Conservation (phyloP, 169 alveolate genomes). For the Plasmodium cynomolgi region DNA sequence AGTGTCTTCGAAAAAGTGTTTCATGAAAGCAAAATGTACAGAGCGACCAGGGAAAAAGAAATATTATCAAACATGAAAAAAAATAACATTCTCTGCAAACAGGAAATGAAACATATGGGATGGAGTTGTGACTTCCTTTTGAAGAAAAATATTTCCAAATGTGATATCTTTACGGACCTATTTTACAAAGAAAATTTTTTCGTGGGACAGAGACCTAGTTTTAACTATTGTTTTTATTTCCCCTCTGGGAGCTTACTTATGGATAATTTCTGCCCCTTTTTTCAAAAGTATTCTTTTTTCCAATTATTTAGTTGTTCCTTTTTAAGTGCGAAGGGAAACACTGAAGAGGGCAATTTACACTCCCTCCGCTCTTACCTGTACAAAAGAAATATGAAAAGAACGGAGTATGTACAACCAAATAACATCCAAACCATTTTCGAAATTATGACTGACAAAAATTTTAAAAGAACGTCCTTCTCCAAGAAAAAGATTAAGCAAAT, state of each 20-base stretch:
- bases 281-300: constrained; percentile 56
- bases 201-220: not conserved
- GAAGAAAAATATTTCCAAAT: constrained; percentile 38
- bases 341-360: not conserved
- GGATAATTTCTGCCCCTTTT: constrained; percentile 12
- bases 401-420: constrained; percentile 9
- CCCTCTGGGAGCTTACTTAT: not conserved
- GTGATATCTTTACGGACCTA: constrained; percentile 35
- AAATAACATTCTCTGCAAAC: constrained; percentile 44
- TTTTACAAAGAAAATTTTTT: constrained; percentile 1
- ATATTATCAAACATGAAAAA: constrained; percentile 7
- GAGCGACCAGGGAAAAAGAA: constrained; percentile 41
- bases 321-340: not conserved
- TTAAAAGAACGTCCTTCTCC: not conserved
- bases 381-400: constrained; percentile 9
- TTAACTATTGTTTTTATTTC: constrained; percentile 10
- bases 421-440: not conserved
- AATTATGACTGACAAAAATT: constrained; percentile 3
- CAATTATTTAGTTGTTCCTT: constrained; percentile 48
- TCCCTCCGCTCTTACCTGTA: not conserved
- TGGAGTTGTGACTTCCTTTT: constrained; percentile 67
- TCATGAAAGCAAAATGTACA: constrained; percentile 39
- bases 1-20: constrained; percentile 21
- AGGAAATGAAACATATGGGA: constrained; percentile 48
- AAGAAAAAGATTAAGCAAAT: constrained; percentile 14